These are phyloP conservation scores for Phaeosphaeriaceae sp. DNA, from an alignment of 2,329 filamentous ascomycete genomes.

Conservation along the genomic window DNA sequence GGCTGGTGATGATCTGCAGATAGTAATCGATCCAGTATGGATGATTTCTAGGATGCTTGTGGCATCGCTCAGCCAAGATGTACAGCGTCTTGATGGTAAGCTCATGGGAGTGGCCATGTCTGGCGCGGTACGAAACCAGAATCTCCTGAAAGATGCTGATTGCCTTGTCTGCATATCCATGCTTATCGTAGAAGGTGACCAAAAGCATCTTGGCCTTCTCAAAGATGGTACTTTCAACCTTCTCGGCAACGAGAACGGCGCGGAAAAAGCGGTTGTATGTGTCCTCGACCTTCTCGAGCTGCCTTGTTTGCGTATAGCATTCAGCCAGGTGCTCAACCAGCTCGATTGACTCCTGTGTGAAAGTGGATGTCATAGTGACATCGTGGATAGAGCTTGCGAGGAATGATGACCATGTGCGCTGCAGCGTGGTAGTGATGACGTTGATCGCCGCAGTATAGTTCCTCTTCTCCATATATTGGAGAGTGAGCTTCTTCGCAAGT, in stretches of 20 bases:
- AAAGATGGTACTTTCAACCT: conserved; percentile 38
- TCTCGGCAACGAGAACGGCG: conserved; percentile 41
- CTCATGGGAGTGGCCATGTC: conserved; percentile 48
- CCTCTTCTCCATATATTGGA: conserved; percentile 54
- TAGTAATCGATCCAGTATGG: conserved; percentile 57
- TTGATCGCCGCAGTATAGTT: conserved; percentile 56
- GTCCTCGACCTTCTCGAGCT: conserved; percentile 49
- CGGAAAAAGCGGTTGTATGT: conserved; percentile 49
- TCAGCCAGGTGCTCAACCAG: conserved; percentile 56
- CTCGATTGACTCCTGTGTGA: conserved; percentile 55
- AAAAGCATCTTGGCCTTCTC: conserved; percentile 44
- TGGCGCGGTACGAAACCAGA: conserved; percentile 41
- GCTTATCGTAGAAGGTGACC: conserved; percentile 48
- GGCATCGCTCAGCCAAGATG: conserved; percentile 50
- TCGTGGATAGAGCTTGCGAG: conserved; percentile 53
- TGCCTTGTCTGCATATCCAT: conserved; percentile 47
- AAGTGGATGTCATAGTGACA: conserved; percentile 51
- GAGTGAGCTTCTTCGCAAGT: conserved; percentile 50
- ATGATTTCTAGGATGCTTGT: conserved; percentile 48
- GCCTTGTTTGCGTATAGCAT: conserved; percentile 51
- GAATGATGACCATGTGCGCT: conserved; percentile 55
- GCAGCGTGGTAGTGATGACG: conserved; percentile 54
- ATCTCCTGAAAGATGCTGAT: conserved; percentile 47
- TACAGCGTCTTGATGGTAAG: conserved; percentile 57
- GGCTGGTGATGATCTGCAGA: conserved; percentile 53